Evolutionary conservation across 805 yeast species (phyloP), one percentile per base, ranked within the genome.

Genomic region (Ogataea pini): DNA sequence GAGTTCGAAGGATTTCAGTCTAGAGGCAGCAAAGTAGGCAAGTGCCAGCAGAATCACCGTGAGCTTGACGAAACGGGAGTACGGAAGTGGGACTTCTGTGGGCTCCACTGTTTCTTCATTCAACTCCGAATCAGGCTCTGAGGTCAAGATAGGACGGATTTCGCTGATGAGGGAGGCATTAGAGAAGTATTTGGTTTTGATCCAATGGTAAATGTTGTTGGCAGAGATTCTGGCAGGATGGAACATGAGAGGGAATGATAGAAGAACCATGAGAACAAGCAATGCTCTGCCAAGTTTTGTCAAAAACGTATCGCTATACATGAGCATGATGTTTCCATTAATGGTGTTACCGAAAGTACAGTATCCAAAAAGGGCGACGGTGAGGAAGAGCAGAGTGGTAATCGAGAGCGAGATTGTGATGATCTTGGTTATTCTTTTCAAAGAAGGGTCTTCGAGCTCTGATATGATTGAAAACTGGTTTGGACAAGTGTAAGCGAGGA

Each of bases 401-500:
- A 79, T 70, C 1, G 70, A 52, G 39, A 84, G 76, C 9, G 91
- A 73, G 14, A 69, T 48, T 17, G 65, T 60, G 14, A 78, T 70
- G 24, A 85, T 78, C 22, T 55, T 62, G 3, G 70, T 50, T 2
- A 80, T 69, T 48, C 82, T 80, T 19, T 73, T 60, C 50, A 82
- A 67, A 3, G 78, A 67, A 41, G 79, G 77, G 54, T 80, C 76
- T 34, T 77, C 68, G 53, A 86, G 70, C 64, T 87, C 96, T 59
- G 85, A 83, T 59, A 84, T 78, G 44, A 87, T 85, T 8, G 89
- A 82, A 62, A 83, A 85, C 74, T 86, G 80, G 65, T 86, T 87
- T 69, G 87, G 92, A 43, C 94, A 89, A 0, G 92, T 86, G 65
- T 78, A 87, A 1, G 95, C 94, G 66, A 87, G 84, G 12, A 87